Evolutionary conservation across 345 rosid genomes (phyloP).

Genomic region (Gossypium arboreum): DNA sequence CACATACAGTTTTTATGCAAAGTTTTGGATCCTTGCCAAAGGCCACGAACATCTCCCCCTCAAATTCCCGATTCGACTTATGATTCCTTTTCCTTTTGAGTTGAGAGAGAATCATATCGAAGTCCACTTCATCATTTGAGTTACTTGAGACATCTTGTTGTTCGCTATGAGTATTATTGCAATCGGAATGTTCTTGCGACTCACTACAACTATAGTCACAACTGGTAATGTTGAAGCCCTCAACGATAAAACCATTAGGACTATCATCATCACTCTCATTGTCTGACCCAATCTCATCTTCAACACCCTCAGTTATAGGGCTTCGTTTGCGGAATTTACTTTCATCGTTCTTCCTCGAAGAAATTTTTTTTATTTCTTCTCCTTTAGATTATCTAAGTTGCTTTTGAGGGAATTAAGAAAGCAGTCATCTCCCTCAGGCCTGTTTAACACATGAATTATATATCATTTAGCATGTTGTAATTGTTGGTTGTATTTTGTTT

Average conservation of each 20-base stretch:
- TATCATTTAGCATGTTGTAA: not conserved
- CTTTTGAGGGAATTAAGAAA: slow-evolving; percentile 47
- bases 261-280: slow-evolving; percentile 53
- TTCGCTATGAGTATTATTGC: not conserved
- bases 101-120: slow-evolving; percentile 34
- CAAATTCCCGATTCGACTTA: slow-evolving; percentile 41
- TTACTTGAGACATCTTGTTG: not conserved
- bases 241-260: slow-evolving; percentile 49
- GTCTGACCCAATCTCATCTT: slow-evolving; percentile 37
- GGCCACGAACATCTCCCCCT: slow-evolving; percentile 66
- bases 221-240: slow-evolving; percentile 28
- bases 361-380: not conserved
- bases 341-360: slow-evolving; percentile 19
- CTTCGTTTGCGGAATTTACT: slow-evolving; percentile 25
- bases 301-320: slow-evolving; percentile 29
- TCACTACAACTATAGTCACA: not conserved
- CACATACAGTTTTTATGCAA: slow-evolving; percentile 84
- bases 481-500: slow-evolving; percentile 11
- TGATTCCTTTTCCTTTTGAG: slow-evolving; percentile 46
- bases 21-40: slow-evolving; percentile 62
- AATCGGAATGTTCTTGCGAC: slow-evolving; percentile 9
- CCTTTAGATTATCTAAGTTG: slow-evolving; percentile 34
- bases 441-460: slow-evolving; percentile 22
- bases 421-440: slow-evolving; percentile 54
- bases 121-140: slow-evolving; percentile 36